Conservation (phyloP, 345 rosid species). For the Physaria fendleri region DNA sequence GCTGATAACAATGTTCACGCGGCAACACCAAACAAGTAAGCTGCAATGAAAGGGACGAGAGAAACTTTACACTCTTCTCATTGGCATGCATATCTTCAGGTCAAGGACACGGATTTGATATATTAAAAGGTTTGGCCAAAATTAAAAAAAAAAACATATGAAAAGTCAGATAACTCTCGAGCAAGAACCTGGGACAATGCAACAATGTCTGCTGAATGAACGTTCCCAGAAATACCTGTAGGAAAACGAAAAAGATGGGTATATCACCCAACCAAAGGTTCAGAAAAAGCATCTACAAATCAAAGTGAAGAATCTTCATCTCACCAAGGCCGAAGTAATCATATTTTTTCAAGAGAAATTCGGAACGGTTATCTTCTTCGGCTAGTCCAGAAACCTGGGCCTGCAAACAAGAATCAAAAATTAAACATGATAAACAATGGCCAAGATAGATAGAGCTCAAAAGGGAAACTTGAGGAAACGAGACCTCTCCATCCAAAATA, state of each 20-base stretch:
- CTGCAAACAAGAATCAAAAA: slow-evolving; percentile 31
- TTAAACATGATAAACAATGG: background rate
- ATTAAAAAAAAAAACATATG: no score
- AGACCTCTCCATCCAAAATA: slow-evolving; percentile 87
- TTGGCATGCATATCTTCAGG: slow-evolving; percentile 2
- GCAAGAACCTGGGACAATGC: slow-evolving; percentile 68
- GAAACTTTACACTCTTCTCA: background rate
- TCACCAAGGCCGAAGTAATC: slow-evolving; percentile 91
- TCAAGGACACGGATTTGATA: background rate
- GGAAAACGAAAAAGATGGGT: background rate
- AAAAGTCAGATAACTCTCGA: background rate
- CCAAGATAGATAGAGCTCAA: background rate
- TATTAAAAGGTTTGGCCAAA: no score
- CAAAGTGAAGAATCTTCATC: slow-evolving; percentile 1
- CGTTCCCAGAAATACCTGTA: slow-evolving; percentile 46
- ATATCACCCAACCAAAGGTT: background rate
- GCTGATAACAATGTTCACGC: slow-evolving; percentile 48
- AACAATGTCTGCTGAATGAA: slow-evolving; percentile 62
- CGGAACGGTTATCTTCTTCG: slow-evolving; percentile 62
- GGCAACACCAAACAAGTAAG: slow-evolving; percentile 78
- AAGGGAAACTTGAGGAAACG: background rate
- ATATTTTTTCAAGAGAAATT: slow-evolving; percentile 59
- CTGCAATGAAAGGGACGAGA: slow-evolving; percentile 35
- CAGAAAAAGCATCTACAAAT: background rate
- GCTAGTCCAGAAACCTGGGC: slow-evolving; percentile 67